Percentiles rank a stretch among this genome's conserved stretches.
These are phyloP conservation scores for Apophysomyces ossiformis DNA, from an alignment of 371 early-diverging fungal genomes.

Conservation along the genomic window DNA sequence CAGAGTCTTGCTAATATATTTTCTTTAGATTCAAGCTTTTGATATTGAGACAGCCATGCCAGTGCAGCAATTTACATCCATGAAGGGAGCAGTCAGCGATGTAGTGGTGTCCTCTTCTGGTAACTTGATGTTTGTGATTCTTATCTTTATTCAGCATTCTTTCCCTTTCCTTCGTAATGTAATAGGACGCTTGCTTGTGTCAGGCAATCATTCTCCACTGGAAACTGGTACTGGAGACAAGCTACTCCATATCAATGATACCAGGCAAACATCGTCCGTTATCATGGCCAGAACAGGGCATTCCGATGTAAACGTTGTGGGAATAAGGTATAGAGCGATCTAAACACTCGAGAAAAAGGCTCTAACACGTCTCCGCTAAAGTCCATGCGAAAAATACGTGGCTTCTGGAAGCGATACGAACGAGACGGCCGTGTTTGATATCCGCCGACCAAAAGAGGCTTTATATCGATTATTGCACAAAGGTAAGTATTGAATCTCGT, in stretches of 20 bases:
- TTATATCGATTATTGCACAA: constrained; percentile 35
- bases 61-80: constrained; percentile 20
- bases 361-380: constrained; percentile 6
- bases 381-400: constrained; percentile 44
- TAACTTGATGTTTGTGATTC: constrained; percentile 6
- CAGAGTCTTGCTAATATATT: not conserved
- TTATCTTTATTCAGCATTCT: not conserved
- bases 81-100: constrained; percentile 35
- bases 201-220: constrained; percentile 38
- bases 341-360: not conserved
- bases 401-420: constrained; percentile 45
- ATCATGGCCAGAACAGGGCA: constrained; percentile 34
- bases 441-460: constrained; percentile 23
- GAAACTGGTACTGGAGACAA: constrained; percentile 36
- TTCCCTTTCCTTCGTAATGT: not conserved
- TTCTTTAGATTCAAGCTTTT: constrained; percentile 33
- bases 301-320: constrained; percentile 46
- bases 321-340: constrained; percentile 29
- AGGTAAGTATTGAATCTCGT: constrained; percentile 22
- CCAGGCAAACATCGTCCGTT: constrained; percentile 11
- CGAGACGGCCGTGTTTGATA: constrained; percentile 42
- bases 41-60: constrained; percentile 22
- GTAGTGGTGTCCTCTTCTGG: constrained; percentile 12
- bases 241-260: constrained; percentile 40
- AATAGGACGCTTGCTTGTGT: constrained; percentile 28